Percentiles rank a stretch among this genome's conserved stretches.
These are phyloP conservation scores for Phytophthora podocarpi DNA, from an alignment of 352 stramenopile species.

Conservation along the genomic window DNA sequence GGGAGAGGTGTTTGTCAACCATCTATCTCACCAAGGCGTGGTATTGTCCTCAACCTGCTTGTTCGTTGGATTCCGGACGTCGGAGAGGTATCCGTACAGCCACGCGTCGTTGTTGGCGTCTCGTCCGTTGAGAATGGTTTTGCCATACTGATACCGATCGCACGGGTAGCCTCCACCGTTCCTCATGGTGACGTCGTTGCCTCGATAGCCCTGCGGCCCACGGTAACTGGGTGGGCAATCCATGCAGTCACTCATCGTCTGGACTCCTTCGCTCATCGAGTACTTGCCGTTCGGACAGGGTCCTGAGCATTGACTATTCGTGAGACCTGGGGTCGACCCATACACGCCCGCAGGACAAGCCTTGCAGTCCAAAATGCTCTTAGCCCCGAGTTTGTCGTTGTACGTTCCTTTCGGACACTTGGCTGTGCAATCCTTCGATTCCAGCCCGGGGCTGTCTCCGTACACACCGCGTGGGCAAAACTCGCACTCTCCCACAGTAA, in stretches of 20 bases:
- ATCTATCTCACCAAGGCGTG: slow-evolving; percentile 27
- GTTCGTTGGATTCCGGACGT: slow-evolving; percentile 28
- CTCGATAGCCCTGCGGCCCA: slow-evolving; percentile 58
- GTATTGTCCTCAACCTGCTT: slow-evolving; percentile 36
- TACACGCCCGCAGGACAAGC: slow-evolving; percentile 67
- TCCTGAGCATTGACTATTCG: slow-evolving; percentile 54
- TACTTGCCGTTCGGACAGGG: slow-evolving; percentile 78
- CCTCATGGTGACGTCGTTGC: slow-evolving; percentile 47
- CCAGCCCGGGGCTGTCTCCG: slow-evolving; percentile 62
- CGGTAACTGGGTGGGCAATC: slow-evolving; percentile 65
- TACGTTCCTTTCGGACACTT: slow-evolving; percentile 78
- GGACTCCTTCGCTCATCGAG: slow-evolving; percentile 57
- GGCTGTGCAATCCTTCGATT: slow-evolving; percentile 65
- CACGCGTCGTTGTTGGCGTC: slow-evolving; percentile 35
- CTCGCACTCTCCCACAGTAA: slow-evolving; percentile 63
- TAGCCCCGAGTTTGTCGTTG: slow-evolving; percentile 58
- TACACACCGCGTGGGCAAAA: slow-evolving; percentile 79
- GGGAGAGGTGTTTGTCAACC: no score
- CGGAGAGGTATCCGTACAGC: slow-evolving; percentile 40
- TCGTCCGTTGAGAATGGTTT: slow-evolving; percentile 48
- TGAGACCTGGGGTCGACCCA: slow-evolving; percentile 58
- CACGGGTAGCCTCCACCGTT: slow-evolving; percentile 65
- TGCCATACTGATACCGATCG: slow-evolving; percentile 58
- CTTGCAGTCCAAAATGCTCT: slow-evolving; percentile 75
- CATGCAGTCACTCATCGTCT: slow-evolving; percentile 61